These are phyloP conservation scores for Auriscalpium microsporum DNA, from an alignment of 768 basidiomycete genomes.

Conservation along the genomic window DNA sequence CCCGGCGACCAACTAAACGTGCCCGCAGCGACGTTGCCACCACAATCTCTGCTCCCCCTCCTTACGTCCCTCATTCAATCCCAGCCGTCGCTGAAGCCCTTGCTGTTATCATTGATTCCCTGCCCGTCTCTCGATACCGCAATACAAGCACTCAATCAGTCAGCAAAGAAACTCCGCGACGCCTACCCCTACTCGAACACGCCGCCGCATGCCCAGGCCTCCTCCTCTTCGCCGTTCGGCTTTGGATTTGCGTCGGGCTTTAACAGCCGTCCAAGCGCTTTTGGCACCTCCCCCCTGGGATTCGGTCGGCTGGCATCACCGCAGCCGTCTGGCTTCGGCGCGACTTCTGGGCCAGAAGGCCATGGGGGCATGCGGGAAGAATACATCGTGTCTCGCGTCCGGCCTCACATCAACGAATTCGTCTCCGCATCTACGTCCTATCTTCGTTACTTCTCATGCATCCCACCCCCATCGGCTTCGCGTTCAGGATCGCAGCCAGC, in stretches of 20 bases:
- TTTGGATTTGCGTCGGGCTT: slow-evolving; percentile 20
- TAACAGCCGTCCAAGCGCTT: slow-evolving; percentile 9
- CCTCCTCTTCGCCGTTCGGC: slow-evolving; percentile 25
- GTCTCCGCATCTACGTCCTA: slow-evolving; percentile 72
- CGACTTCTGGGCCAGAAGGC: slow-evolving; percentile 6
- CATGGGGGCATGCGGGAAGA: slow-evolving; percentile 63
- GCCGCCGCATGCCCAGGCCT: slow-evolving; percentile 24
- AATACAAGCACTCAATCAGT: slow-evolving; percentile 54
- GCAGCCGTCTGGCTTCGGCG: slow-evolving; percentile 9
- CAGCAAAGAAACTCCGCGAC: slow-evolving; percentile 67
- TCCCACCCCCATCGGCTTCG: slow-evolving; percentile 23
- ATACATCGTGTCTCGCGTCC: slow-evolving; percentile 67
- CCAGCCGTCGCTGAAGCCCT: slow-evolving; percentile 64
- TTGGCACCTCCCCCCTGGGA: slow-evolving; percentile 18
- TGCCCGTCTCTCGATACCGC: slow-evolving; percentile 77
- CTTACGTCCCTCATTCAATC: slow-evolving; percentile 57
- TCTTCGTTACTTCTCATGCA: slow-evolving; percentile 75
- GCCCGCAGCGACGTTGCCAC: slow-evolving; percentile 64
- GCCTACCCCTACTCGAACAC: slow-evolving; percentile 75
- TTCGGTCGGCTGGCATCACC: slow-evolving; percentile 17
- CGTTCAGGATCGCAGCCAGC: slow-evolving; percentile 21
- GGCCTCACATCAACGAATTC: slow-evolving; percentile 70
- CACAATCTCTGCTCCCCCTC: slow-evolving; percentile 67
- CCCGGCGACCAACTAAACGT: slow-evolving; percentile 10
- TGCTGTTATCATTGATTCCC: slow-evolving; percentile 70